These are phyloP conservation scores for Galerina marginata DNA, from an alignment of 768 basidiomycete genomes.

Conservation along the genomic window DNA sequence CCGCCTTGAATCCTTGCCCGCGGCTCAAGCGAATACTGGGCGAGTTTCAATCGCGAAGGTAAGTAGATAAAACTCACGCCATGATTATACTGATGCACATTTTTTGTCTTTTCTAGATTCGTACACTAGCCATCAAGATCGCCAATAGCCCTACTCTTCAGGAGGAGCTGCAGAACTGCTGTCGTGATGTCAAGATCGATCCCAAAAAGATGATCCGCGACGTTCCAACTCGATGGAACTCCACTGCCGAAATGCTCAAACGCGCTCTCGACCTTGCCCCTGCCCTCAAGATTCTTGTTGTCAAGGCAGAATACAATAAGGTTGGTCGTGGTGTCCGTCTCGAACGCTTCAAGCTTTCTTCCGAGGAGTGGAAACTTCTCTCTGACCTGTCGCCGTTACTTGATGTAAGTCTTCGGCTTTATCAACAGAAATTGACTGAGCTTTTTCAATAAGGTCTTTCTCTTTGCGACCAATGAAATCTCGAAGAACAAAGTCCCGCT, in stretches of 20 bases:
- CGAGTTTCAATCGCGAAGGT: conserved; percentile 18
- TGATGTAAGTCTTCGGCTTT: neutral
- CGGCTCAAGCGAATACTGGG: neutral
- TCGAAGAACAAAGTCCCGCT: neutral
- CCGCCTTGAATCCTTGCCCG: neutral
- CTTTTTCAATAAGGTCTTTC: neutral
- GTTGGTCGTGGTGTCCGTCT: no score
- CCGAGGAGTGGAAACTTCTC: neutral
- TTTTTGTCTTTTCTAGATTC: no score
- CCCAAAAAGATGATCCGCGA: neutral
- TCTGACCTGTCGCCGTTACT: neutral
- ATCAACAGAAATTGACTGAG: neutral
- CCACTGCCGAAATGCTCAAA: neutral
- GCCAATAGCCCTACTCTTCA: neutral
- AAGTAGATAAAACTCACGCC: neutral
- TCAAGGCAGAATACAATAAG: neutral
- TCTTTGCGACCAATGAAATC: neutral
- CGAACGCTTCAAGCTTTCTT: neutral
- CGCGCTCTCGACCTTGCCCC: neutral
- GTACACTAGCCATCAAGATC: neutral
- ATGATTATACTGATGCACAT: no score
- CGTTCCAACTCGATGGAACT: neutral
- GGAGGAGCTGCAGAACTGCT: neutral
- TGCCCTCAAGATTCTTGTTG: neutral
- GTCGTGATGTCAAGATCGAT: neutral